Evolutionary conservation across 73 alveolate genomes (phyloP), one percentile per base, ranked within the genome.

Genomic region (Durusdinium trenchii): DNA sequence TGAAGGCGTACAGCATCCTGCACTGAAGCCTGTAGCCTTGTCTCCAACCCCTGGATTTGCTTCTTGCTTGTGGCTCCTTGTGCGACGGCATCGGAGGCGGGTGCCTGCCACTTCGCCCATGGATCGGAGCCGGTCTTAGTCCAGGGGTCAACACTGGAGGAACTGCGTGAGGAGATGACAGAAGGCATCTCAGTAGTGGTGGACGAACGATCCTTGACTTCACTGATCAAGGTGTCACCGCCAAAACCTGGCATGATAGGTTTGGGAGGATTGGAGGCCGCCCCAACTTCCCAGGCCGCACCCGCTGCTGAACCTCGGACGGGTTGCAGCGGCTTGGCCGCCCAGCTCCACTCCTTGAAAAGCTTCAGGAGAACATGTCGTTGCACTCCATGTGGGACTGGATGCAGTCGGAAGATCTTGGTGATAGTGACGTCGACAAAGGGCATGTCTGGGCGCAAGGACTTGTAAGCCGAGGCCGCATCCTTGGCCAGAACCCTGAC

Each of bases 271-370:
- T 40, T 42, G 43, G 35, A 9, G 2, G 54, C 89, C 36, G 91
- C 91, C 0, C 91, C 91, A 6, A 81, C 67, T 18, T 40, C 2
- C 91, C 91, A 81, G 9, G 69, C 67, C 20, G 43, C 6, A 2
- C 91, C 91, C 3, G 10, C 28, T 3, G 69, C 38, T 12, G 46
- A 40, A 3, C 91, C 91, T 6, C 45, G 46, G 43, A 30, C 91
- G 0, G 91, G 91, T 35, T 81, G 91, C 43, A 81, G 23, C 0
- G 91, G 91, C 71, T 81, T 81, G 36, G 43, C 69, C 40, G 67
- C 64, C 91, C 91, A 81, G 45, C n/a, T 45, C 91, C 91, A 81
- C 43, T 79, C 36, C 43, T 2, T 42, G 16, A 79, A 61, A 38
- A 43, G 64, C 67, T 79, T 43, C 47, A 46, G 10, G 30, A 81